Percentiles rank a stretch among this genome's conserved stretches.
Conservation (phyloP, 306 rosid genomes). For the Prunus mume region DNA sequence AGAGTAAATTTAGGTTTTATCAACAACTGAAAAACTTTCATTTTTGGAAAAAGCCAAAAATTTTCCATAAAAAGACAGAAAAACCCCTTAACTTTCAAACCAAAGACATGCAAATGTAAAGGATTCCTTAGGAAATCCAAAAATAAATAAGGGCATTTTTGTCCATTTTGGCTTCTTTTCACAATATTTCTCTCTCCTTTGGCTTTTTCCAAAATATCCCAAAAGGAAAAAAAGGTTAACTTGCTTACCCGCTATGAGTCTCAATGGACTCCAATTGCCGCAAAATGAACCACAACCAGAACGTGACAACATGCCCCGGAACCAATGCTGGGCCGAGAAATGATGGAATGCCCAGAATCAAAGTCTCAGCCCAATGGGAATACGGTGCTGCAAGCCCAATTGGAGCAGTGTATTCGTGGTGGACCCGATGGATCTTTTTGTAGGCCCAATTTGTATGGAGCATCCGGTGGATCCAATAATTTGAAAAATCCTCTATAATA, state of each 20-base stretch:
- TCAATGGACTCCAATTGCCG: slow-evolving; percentile 62
- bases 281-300: slow-evolving; percentile 59
- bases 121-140: no score
- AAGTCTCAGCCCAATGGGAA: slow-evolving; percentile 60
- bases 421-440: slow-evolving; percentile 57
- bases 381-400: slow-evolving; percentile 63
- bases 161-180: no score
- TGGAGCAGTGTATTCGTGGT: slow-evolving; percentile 58
- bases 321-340: slow-evolving; percentile 51
- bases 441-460: slow-evolving; percentile 53
- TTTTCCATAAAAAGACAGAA: no score
- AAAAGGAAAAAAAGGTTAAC: background rate
- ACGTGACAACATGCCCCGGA: slow-evolving; percentile 57
- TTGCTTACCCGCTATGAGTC: slow-evolving; percentile 55
- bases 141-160: no score
- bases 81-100: no score
- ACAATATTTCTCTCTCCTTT: no score
- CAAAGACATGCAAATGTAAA: no score
- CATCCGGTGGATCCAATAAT: slow-evolving; percentile 57
- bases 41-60: no score
- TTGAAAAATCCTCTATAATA: slow-evolving; percentile 47
- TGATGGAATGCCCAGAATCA: slow-evolving; percentile 51
- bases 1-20: no score
- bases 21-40: no score
- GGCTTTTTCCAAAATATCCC: no score